Evolutionary conservation across 495 filamentous ascomycete species (phyloP).

Genomic region (Aspergillus sparsus): DNA sequence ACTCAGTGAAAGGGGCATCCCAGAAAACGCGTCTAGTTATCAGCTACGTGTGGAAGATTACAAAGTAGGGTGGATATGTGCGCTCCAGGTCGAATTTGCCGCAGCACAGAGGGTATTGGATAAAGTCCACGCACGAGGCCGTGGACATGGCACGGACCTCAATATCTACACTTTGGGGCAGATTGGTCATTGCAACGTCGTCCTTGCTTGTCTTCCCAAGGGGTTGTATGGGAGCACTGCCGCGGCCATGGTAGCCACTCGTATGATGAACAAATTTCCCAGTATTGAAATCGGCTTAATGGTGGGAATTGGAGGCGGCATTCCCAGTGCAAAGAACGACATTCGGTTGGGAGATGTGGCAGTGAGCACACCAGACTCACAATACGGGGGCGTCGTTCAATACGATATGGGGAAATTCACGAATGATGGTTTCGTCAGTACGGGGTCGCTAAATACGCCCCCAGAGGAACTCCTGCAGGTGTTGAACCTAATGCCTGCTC

Average conservation of each 20-base stretch:
- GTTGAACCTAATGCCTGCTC: conserved; percentile 6
- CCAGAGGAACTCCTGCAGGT: conserved; percentile 19
- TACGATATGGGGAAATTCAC: conserved; percentile 28
- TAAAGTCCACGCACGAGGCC: neutral
- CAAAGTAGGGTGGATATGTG: conserved; percentile 9
- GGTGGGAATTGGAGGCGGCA: too few species aligned
- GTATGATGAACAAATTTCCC: conserved; percentile 31
- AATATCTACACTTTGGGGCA: conserved; percentile 39
- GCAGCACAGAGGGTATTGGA: conserved; percentile 8
- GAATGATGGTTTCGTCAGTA: conserved; percentile 26
- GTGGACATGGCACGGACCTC: conserved; percentile 21
- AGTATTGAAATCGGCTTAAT: too few species aligned
- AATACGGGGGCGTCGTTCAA: too few species aligned
- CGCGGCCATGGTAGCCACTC: conserved; percentile 32
- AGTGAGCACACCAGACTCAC: too few species aligned
- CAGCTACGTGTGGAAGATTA: neutral
- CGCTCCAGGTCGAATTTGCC: conserved; percentile 2
- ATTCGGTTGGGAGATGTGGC: too few species aligned
- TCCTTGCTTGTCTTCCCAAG: conserved; percentile 37
- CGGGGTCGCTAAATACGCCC: conserved; percentile 30
- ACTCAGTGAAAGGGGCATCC: neutral
- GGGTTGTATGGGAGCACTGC: conserved; percentile 34
- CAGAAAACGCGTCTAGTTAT: too few species aligned
- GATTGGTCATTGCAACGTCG: conserved; percentile 40
- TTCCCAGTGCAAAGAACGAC: too few species aligned